A percentile compares a stretch with the other conserved stretches of the same genome.
phyloP scores from a whole-genome alignment of 2,329 filamentous ascomycete species.

The Trichoderma lentiforme region DNA sequence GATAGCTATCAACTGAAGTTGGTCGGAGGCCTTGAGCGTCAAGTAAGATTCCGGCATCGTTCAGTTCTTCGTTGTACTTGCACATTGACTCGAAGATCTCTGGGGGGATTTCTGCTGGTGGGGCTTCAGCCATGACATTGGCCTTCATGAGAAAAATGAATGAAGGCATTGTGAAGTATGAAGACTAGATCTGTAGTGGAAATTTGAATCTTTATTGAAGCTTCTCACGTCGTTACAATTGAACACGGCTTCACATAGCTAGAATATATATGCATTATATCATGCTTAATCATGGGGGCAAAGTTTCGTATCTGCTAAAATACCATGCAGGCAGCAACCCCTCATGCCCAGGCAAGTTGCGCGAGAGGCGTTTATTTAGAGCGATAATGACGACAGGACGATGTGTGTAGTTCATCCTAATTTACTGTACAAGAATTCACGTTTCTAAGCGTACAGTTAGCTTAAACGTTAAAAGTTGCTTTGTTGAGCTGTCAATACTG shows the following conservation, averaged over 20 bases:
- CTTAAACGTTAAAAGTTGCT: not conserved
- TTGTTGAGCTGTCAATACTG: not conserved
- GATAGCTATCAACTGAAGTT: conserved; percentile 27
- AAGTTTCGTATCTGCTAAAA: not conserved
- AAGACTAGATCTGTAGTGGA: not conserved
- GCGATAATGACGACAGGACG: not conserved
- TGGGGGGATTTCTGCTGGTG: conserved; percentile 15
- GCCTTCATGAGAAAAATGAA: conserved; percentile 33
- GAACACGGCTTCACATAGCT: accelerated
- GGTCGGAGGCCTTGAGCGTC: conserved; percentile 27
- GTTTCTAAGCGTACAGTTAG: not conserved
- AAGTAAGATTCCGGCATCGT: conserved; percentile 28
- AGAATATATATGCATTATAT: not conserved
- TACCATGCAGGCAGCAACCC: not conserved
- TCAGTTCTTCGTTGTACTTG: conserved; percentile 29
- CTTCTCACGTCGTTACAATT: accelerated
- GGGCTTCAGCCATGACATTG: conserved; percentile 25
- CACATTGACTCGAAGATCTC: conserved; percentile 28
- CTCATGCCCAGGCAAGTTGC: not conserved
- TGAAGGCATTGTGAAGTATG: conserved; percentile 25
- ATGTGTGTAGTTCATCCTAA: not conserved
- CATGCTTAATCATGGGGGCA: not conserved
- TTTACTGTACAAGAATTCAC: not conserved
- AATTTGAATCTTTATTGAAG: not conserved
- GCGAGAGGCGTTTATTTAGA: not conserved